A percentile compares a stretch with the other conserved stretches of the same genome.
Evolutionary conservation across 140 eudicot genomes (phyloP).

Genomic region (Flaveria floridana): DNA sequence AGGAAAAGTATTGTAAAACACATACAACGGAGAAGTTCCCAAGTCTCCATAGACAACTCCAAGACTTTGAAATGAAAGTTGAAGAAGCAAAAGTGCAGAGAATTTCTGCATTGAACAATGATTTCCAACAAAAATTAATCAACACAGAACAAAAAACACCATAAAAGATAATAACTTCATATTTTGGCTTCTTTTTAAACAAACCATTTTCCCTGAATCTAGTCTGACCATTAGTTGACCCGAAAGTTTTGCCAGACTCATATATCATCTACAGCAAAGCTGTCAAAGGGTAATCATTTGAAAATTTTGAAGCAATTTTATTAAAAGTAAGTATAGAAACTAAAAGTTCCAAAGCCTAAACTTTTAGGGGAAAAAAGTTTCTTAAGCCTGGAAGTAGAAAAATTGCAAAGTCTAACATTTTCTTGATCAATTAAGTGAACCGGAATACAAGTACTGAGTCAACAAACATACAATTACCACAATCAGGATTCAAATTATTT

Average conservation of each 20-base stretch:
- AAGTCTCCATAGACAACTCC: constrained; percentile 97
- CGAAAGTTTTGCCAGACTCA: not conserved
- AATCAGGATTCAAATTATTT: constrained; percentile 23
- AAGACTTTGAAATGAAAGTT: constrained; percentile 88
- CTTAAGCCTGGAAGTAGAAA: constrained; percentile 1
- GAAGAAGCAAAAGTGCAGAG: constrained; percentile 73
- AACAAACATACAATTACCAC: constrained; percentile 25
- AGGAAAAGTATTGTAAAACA: constrained; percentile 89
- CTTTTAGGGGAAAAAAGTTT: not conserved
- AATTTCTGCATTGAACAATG: constrained; percentile 51
- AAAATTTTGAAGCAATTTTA: not conserved
- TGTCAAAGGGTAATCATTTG: not conserved
- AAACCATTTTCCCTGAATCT: not conserved
- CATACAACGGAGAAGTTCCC: constrained; percentile 97
- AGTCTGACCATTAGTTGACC: not conserved
- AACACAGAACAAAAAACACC: constrained; percentile 2
- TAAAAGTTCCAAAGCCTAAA: not conserved
- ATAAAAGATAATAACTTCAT: not conserved
- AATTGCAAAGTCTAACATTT: not conserved
- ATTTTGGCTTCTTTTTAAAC: not conserved
- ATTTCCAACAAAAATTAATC: not conserved
- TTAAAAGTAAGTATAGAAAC: not conserved
- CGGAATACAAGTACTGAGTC: not conserved
- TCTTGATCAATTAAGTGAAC: constrained; percentile 27
- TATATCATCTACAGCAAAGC: constrained; percentile 3